Base-by-base conservation (phyloP, 768 basidiomycete genomes). In the Leccinum pellstonianum region DNA sequence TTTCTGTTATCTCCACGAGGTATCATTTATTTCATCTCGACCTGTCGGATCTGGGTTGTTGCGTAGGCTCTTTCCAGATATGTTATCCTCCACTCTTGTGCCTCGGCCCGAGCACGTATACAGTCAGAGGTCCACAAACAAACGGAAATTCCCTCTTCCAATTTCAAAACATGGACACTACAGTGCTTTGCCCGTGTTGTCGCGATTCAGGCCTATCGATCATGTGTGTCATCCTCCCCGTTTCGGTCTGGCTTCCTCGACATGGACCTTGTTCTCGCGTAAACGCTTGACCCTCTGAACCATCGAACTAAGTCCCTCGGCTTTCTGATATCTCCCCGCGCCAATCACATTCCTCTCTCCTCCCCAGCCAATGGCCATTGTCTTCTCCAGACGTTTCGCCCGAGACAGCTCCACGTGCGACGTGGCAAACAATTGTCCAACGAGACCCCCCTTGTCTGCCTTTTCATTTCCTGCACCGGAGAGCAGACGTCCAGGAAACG, bases 1-100 rank as follows among this genome's bases (percentile, higher is more conserved):
- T 61, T 62, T 55, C 52, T 69, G 70, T 65, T 75, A 73, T 72
- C 70, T 71, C 74, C 68, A 73, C 68, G 65, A 75, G 72, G 72
- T 61, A 54, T 59, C 60, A 51, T 59, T 53, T 66, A 64, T 60
- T 66, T 65, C 61, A 61, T 63, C 61, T 64, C 51, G 55, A 52
- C 55, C 49, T 62, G 62, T 63, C 73, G 65, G 67, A 75, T 73
- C 73, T 75, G 59, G 69, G 51, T 35, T 46, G 53, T 63, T 63
- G 65, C 64, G 56, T 61, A 63, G 59, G 59, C 49, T 57, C 68
- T 57, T 71, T 65, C 70, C 69, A 54, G 60, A 63, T 67, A 63
- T 67, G 65, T 70, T 69, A 49, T 65, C 61, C 68, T 72, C 57
- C 54, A 62, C 66, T 62, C 49, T 54, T 56, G 65, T 72, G 63